Conservation (phyloP, 2,329 filamentous ascomycete species). For the Fusarium continuum region DNA sequence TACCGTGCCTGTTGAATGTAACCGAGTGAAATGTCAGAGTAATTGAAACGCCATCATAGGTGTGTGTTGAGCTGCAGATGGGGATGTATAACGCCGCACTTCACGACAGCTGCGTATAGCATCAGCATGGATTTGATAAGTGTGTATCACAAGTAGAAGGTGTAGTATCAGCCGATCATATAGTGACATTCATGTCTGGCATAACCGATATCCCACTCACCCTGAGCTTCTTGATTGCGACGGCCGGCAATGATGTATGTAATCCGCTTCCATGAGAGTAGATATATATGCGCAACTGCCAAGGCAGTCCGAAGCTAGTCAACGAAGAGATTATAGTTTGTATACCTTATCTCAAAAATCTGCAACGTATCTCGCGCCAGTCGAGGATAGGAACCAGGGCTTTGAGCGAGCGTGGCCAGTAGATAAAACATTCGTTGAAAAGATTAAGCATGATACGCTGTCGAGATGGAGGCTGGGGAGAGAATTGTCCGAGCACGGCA, state of each 20-base stretch:
- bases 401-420: slow-evolving; percentile 6
- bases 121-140: not conserved
- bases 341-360: not conserved
- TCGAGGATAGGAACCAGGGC: not conserved
- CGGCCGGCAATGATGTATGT: not conserved
- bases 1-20: not conserved
- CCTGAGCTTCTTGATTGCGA: not conserved
- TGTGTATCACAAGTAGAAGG: not conserved
- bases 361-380: not conserved
- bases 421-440: slow-evolving; percentile 1
- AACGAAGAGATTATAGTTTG: not conserved
- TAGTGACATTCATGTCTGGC: not conserved
- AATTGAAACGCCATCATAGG: not conserved
- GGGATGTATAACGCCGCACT: not conserved
- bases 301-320: not conserved
- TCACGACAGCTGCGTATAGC: not conserved
- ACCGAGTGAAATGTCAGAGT: not conserved
- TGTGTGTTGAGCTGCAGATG: not conserved
- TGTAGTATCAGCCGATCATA: not conserved
- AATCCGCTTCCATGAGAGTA: not conserved
- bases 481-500: not conserved
- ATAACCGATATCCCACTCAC: not conserved
- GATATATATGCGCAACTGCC: not conserved
- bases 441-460: slow-evolving; percentile 16
- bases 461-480: not conserved